Base-by-base conservation (phyloP, 2,329 filamentous ascomycete genomes). In the Pseudocercospora cruenta region DNA sequence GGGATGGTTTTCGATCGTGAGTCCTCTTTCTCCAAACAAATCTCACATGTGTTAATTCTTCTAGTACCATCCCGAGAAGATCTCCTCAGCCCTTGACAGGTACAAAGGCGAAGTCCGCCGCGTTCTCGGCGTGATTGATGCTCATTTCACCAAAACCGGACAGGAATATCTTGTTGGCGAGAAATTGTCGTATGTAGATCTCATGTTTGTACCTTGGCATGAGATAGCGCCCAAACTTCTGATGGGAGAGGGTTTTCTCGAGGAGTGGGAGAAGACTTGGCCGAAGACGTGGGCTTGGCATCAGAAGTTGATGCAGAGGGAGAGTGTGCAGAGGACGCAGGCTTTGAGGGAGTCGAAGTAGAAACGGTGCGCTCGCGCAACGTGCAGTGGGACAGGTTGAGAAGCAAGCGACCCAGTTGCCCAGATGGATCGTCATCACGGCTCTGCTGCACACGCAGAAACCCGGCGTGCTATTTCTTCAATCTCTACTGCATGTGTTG, bases 101-200 rank as follows among this genome's bases (percentile, higher is more conserved):
- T 85, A 84, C 69, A 61, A 71, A 14, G 78, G 78, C 24, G 82
- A 85, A 70, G 74, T 81, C 53, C 73, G 76, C 21, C 81, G 83
- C 39, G 78, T 85, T 19, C 72, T 78, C 4, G 77, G 77, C 7
- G 82, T 85, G 6, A 72, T 85, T 12, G 78, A 85, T 39, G 63
- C 67, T 3, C 74, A 76, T 24, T 71, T 83, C n/a, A 70, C 75
- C 62, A 74, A 73, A 65, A 58, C 58, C 3, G 71, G 71, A 8
- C 75, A 72, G 16, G 67, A 78, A 43, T 83, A 76, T 67, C 73
- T 83, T 24, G 78, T 82, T 0, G 81, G 80, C 8, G 77, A 78
- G 47, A 82, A 80, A 68, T 73, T 74, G 61, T 80, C 77, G 9
- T 82, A 78, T 72, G 80, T 74, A 3, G 81, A 83, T 68, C 69